Evolutionary conservation across 371 early-diverging fungal species (phyloP).

Genomic region (Apophysomyces elegans): DNA sequence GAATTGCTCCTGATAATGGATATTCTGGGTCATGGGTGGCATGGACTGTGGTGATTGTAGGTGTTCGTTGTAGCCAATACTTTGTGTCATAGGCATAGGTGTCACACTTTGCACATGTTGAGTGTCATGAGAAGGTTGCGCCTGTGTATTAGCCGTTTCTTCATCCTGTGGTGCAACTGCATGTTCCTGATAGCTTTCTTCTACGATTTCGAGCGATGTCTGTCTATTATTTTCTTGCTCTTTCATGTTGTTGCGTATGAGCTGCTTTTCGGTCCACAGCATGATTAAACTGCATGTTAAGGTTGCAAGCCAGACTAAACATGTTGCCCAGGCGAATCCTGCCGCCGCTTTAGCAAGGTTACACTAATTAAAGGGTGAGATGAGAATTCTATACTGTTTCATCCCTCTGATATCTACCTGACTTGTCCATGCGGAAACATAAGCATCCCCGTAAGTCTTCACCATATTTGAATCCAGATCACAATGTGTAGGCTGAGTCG

Average conservation of each 20-base stretch:
- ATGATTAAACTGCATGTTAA: slow-evolving; percentile 32
- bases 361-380: slow-evolving; percentile 26
- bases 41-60: too few species aligned
- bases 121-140: too few species aligned
- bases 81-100: too few species aligned
- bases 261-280: slow-evolving; percentile 44
- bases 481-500: slow-evolving; percentile 32
- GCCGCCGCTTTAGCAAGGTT: slow-evolving; percentile 42
- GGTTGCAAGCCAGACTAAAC: slow-evolving; percentile 43
- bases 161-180: background rate
- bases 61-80: too few species aligned
- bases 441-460: slow-evolving; percentile 20
- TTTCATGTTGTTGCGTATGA: slow-evolving; percentile 43
- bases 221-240: slow-evolving; percentile 44
- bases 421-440: slow-evolving; percentile 32
- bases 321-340: slow-evolving; percentile 50
- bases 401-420: slow-evolving; percentile 34
- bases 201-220: slow-evolving; percentile 14
- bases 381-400: too few species aligned
- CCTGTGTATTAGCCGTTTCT: background rate
- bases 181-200: too few species aligned
- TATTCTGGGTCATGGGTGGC: background rate
- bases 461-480: slow-evolving; percentile 18
- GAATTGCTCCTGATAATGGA: too few species aligned
- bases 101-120: too few species aligned